Evolutionary conservation across 176 grass and related monocot genomes (phyloP).

Genomic region (Cocos nucifera): DNA sequence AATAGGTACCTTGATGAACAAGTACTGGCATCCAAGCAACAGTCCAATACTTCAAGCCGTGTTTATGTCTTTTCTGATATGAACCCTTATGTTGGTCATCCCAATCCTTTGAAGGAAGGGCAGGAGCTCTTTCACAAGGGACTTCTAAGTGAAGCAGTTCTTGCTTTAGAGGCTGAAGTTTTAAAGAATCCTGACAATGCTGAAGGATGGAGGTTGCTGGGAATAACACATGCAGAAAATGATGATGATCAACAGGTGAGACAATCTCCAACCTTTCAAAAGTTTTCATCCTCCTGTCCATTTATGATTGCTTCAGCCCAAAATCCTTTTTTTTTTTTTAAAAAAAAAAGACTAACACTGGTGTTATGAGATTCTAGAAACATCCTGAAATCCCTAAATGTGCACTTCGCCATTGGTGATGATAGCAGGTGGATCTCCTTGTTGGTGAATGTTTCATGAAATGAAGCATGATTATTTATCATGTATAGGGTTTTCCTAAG

Average conservation of each 20-base stretch:
- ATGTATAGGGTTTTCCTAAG: too few relatives aligned
- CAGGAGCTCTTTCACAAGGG: conserved; percentile 90
- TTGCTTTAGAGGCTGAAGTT: conserved; percentile 98
- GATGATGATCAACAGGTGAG: conserved; percentile 96
- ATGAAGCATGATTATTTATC: too few relatives aligned
- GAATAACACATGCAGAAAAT: conserved; percentile 96
- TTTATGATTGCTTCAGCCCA: too few relatives aligned
- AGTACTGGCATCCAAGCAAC: conserved; percentile 49
- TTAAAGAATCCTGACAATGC: conserved; percentile 91
- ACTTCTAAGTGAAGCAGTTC: conserved; percentile 97
- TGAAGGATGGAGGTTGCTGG: conserved; percentile 97
- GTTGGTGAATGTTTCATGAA: too few relatives aligned
- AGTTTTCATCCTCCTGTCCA: too few relatives aligned
- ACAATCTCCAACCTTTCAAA: neutral
- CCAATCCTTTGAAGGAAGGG: conserved; percentile 96
- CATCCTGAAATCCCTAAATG: too few relatives aligned
- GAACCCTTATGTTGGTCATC: conserved; percentile 96
- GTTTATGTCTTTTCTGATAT: conserved; percentile 82
- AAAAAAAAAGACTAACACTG: too few relatives aligned
- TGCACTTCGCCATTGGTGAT: too few relatives aligned
- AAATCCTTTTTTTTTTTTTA: too few relatives aligned
- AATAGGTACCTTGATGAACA: conserved; percentile 56
- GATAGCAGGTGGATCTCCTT: too few relatives aligned
- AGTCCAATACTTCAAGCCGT: conserved; percentile 50
- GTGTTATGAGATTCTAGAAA: too few relatives aligned